Evolutionary conservation across 192 early-diverging fungal genomes (phyloP).

Genomic region (Gaertneriomyces semiglobifer): DNA sequence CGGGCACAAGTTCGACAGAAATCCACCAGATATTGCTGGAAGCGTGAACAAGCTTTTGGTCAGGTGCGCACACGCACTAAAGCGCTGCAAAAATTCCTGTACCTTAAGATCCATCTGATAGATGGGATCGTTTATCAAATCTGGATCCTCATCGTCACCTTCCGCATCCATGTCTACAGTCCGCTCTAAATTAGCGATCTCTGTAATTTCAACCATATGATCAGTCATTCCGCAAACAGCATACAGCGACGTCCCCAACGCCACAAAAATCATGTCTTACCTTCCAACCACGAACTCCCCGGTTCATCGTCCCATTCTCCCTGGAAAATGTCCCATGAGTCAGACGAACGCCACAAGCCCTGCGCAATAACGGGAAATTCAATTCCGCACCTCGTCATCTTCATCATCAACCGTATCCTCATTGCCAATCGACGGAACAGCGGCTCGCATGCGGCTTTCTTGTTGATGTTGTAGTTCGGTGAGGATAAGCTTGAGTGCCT

Average conservation of each 20-base stretch:
- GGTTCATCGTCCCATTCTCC: neutral
- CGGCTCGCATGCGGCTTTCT: conserved; percentile 56
- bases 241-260: neutral
- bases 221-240: neutral
- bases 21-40: conserved; percentile 19
- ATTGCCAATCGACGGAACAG: conserved; percentile 55
- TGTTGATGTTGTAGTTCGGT: conserved; percentile 72
- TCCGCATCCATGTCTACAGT: conserved; percentile 13
- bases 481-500: conserved; percentile 81
- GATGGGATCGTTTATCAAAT: conserved; percentile 26
- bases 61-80: no score
- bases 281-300: neutral
- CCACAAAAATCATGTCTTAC: neutral
- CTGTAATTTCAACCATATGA: neutral
- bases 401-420: conserved; percentile 48
- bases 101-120: conserved; percentile 39
- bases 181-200: neutral
- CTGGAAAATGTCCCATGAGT: no score
- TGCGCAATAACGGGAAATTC: no score
- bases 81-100: neutral
- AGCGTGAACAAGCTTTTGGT: no score
- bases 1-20: conserved; percentile 17
- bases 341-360: no score
- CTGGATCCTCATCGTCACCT: conserved; percentile 29
- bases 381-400: conserved; percentile 23